Percentiles rank a stretch among this genome's conserved stretches.
Conservation (phyloP, 2,329 filamentous ascomycete genomes). For the Alternaria burnsii region DNA sequence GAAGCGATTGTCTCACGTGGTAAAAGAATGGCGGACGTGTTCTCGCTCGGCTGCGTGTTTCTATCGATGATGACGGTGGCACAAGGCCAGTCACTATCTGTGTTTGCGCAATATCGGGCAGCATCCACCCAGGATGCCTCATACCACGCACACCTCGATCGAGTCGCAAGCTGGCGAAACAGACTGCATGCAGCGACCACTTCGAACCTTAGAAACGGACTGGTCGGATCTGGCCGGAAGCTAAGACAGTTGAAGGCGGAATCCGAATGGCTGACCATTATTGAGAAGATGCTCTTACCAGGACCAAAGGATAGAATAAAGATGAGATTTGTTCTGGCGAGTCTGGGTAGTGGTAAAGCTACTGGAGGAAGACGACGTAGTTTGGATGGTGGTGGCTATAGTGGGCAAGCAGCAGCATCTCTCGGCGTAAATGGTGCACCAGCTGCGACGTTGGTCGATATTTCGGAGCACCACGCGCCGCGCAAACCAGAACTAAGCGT, state of each 20-base stretch:
- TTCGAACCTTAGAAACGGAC: slow-evolving; percentile 39
- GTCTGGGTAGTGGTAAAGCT: slow-evolving; percentile 39
- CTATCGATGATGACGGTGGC: slow-evolving; percentile 51
- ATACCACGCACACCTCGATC: slow-evolving; percentile 52
- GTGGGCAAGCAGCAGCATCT: slow-evolving; percentile 37
- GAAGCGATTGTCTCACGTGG: slow-evolving; percentile 49
- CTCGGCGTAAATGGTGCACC: slow-evolving; percentile 26
- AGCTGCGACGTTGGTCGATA: slow-evolving; percentile 25
- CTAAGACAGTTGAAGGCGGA: slow-evolving; percentile 46
- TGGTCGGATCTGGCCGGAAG: slow-evolving; percentile 40
- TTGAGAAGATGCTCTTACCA: slow-evolving; percentile 47
- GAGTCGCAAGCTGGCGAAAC: slow-evolving; percentile 46
- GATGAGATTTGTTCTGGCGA: slow-evolving; percentile 42
- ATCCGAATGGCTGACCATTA: slow-evolving; percentile 46
- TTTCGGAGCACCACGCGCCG: slow-evolving; percentile 18
- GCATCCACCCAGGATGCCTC: slow-evolving; percentile 47
- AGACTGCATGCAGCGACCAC: slow-evolving; percentile 43
- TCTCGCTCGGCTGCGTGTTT: slow-evolving; percentile 52
- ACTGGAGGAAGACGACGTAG: slow-evolving; percentile 43
- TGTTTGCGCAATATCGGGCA: slow-evolving; percentile 47
- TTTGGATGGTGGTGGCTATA: slow-evolving; percentile 46
- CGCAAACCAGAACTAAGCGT: slow-evolving; percentile 45
- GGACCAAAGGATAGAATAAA: slow-evolving; percentile 48
- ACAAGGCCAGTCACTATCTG: slow-evolving; percentile 46
- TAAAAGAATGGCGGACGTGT: slow-evolving; percentile 51